Conservation (phyloP, 75 land plant species). For the Pinus tabuliformis region DNA sequence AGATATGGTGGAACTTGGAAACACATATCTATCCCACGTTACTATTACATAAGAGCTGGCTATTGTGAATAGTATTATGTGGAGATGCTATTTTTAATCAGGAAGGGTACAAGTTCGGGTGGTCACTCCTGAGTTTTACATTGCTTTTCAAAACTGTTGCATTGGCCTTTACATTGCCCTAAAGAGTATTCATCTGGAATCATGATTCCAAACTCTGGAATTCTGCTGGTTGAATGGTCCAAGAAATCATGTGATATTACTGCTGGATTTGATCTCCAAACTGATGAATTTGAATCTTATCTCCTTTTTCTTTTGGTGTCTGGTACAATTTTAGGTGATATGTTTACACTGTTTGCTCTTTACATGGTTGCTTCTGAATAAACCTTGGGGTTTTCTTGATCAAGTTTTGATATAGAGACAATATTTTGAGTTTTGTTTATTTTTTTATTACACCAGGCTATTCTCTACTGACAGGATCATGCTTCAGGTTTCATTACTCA, state of each 20-base stretch:
- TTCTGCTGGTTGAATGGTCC: neutral
- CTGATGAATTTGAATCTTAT: neutral
- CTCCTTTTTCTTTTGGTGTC: neutral
- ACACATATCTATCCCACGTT: too few relatives aligned
- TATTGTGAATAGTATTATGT: too few relatives aligned
- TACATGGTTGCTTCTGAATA: conserved; percentile 1
- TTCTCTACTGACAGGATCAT: conserved; percentile 4
- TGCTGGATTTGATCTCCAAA: neutral
- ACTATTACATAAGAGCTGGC: too few relatives aligned
- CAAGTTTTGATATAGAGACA: neutral
- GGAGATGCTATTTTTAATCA: too few relatives aligned
- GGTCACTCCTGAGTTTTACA: too few relatives aligned
- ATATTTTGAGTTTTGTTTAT: neutral
- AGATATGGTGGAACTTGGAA: too few relatives aligned
- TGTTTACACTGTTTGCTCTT: neutral
- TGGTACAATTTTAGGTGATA: neutral
- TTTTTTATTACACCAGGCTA: neutral
- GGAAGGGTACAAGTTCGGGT: too few relatives aligned
- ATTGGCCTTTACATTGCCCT: neutral
- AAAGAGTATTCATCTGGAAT: neutral
- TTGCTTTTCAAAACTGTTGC: too few relatives aligned
- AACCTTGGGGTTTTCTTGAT: neutral
- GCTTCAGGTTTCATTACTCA: neutral
- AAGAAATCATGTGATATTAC: neutral
- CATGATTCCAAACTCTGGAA: neutral